A percentile compares a stretch with the other conserved stretches of the same genome.
phyloP scores from a whole-genome alignment of 192 early-diverging fungal species.

The Entophlyctis luteolus region DNA sequence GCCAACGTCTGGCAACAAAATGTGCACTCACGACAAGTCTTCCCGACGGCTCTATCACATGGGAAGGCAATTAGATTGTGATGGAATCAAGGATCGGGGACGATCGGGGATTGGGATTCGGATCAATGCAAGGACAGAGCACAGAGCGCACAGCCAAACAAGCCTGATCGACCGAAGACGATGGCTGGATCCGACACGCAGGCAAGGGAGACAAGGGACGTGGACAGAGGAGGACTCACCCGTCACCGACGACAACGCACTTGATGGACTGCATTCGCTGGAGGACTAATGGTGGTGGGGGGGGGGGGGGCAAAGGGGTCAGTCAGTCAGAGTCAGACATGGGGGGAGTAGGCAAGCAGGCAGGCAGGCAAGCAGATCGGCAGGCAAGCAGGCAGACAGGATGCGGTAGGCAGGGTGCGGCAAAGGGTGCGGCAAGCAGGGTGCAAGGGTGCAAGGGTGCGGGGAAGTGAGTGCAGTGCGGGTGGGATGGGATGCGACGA shows the following conservation, averaged over 20 bases:
- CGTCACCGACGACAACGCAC: constrained; percentile 86
- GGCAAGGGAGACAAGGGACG: neutral
- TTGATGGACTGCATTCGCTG: constrained; percentile 83
- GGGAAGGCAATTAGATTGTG: neutral
- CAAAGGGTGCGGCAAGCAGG: too few relatives aligned
- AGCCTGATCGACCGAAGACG: neutral
- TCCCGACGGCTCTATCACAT: constrained; percentile 74
- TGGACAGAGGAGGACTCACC: constrained; percentile 50
- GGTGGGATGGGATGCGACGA: too few relatives aligned
- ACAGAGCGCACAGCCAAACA: neutral
- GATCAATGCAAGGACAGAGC: neutral
- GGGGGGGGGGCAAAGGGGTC: too few relatives aligned
- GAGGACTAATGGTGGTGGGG: too few relatives aligned
- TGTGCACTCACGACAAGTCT: constrained; percentile 69
- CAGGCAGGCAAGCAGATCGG: too few relatives aligned
- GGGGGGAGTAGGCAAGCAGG: too few relatives aligned
- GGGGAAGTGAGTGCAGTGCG: too few relatives aligned
- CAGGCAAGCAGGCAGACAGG: too few relatives aligned
- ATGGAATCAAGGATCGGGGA: neutral
- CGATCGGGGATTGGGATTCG: neutral
- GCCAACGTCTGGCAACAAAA: neutral
- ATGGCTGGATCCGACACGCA: neutral
- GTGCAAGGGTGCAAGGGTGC: too few relatives aligned
- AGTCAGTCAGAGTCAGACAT: too few relatives aligned
- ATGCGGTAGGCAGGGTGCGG: too few relatives aligned